Evolutionary conservation across 1,284 basidiomycete species (phyloP).

Genomic region (Leccinum laetum): DNA sequence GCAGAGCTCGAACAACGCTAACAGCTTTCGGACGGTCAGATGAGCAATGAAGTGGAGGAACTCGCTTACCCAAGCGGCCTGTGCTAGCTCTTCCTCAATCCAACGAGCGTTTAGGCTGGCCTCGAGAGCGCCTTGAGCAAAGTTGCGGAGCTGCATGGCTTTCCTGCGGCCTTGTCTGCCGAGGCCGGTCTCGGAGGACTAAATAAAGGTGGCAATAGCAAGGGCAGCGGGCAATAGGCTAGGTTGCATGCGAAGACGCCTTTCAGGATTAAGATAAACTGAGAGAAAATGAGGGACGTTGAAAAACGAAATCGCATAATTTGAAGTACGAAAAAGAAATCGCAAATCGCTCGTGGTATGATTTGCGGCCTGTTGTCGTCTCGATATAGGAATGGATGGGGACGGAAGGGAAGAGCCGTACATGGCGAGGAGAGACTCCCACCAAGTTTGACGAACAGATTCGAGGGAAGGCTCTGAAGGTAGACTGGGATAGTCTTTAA

Average conservation of each 20-base stretch:
- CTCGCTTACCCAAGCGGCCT: constrained; percentile 69
- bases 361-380: constrained; percentile 46
- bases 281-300: constrained; percentile 67
- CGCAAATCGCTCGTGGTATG: constrained; percentile 58
- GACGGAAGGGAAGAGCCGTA: constrained; percentile 44
- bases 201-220: constrained; percentile 64
- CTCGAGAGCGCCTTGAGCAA: constrained; percentile 70
- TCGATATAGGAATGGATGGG: constrained; percentile 36
- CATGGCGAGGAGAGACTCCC: constrained; percentile 64
- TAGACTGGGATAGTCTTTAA: constrained; percentile 31
- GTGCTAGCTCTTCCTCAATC: constrained; percentile 69
- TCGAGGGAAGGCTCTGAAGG: constrained; percentile 56
- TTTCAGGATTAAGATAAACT: constrained; percentile 53
- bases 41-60: constrained; percentile 5
- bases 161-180: constrained; percentile 49
- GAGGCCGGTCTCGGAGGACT: constrained; percentile 61
- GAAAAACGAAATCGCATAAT: constrained; percentile 73
- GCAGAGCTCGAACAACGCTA: constrained; percentile 71
- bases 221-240: constrained; percentile 64
- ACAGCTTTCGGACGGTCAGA: constrained; percentile 42
- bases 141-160: constrained; percentile 59
- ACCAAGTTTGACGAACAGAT: constrained; percentile 74
- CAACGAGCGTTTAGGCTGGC: constrained; percentile 67
- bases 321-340: constrained; percentile 62
- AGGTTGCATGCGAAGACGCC: constrained; percentile 62